Evolutionary conservation across 2,329 filamentous ascomycete species (phyloP).

Genomic region (Talaromyces atroroseus): DNA sequence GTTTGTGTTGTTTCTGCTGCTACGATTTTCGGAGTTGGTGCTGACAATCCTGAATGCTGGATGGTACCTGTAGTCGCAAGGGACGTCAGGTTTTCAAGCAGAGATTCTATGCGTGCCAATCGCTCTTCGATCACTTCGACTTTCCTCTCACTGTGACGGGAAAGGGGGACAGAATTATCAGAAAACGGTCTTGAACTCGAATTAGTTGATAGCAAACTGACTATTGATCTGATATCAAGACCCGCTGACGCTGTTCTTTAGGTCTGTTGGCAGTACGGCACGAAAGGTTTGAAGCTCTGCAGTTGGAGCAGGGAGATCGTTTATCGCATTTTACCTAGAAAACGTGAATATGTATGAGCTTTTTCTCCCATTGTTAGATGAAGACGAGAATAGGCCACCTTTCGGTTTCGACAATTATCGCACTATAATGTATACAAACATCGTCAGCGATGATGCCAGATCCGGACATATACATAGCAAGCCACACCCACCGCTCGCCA

Average conservation of each 20-base stretch:
- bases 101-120: slow-evolving; percentile 44
- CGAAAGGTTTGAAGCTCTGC: slow-evolving; percentile 30
- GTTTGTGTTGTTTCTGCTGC: not conserved
- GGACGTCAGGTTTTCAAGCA: slow-evolving; percentile 32
- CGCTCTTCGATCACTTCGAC: slow-evolving; percentile 50
- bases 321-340: slow-evolving; percentile 39
- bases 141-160: slow-evolving; percentile 43
- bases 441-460: not conserved
- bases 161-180: slow-evolving; percentile 7
- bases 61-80: slow-evolving; percentile 18
- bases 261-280: slow-evolving; percentile 36
- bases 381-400: slow-evolving; percentile 4
- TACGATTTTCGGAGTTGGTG: slow-evolving; percentile 4
- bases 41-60: slow-evolving; percentile 17
- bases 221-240: slow-evolving; percentile 40
- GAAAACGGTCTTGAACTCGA: not conserved
- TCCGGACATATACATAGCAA: not conserved
- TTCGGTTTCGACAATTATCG: slow-evolving; percentile 17
- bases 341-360: not conserved
- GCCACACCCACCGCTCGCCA: slow-evolving; percentile 14
- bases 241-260: slow-evolving; percentile 33
- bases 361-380: not conserved
- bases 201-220: slow-evolving; percentile 19
- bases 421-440: slow-evolving; percentile 7
- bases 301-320: slow-evolving; percentile 38